Percentiles rank a stretch among this genome's conserved stretches.
Conservation (phyloP, 169 alveolate species). For the Blepharisma undulans region DNA sequence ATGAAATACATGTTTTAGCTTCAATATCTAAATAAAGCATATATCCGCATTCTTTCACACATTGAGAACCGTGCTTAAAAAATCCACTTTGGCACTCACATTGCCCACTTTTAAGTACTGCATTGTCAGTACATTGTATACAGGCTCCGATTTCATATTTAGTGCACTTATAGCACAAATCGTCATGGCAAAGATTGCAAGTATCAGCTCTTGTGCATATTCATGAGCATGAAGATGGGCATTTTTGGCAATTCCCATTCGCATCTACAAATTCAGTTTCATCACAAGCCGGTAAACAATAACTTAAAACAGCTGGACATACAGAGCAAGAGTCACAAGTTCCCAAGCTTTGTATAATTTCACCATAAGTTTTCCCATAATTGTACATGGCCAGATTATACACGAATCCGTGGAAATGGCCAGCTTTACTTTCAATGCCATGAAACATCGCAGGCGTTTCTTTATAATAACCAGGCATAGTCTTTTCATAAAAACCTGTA, state of each 20-base stretch:
- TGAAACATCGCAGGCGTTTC: not conserved
- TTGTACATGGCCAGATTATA: not conserved
- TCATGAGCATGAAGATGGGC: not conserved
- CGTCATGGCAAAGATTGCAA: not conserved
- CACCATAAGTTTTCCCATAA: not conserved
- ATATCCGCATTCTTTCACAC: not conserved
- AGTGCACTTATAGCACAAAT: not conserved
- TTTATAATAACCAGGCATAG: not conserved
- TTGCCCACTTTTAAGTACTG: not conserved
- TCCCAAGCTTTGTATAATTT: not conserved
- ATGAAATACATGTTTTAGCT: not conserved
- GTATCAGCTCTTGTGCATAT: not conserved
- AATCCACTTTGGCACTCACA: not conserved
- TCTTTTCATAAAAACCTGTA: not conserved
- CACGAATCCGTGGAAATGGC: not conserved
- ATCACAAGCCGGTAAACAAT: not conserved
- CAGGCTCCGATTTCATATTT: not conserved
- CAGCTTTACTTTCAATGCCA: not conserved
- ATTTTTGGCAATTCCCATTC: not conserved
- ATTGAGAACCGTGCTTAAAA: not conserved
- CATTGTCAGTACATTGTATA: not conserved
- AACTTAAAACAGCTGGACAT: not conserved
- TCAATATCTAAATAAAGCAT: not conserved
- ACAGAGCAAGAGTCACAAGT: not conserved
- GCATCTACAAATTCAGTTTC: not conserved